A percentile compares a stretch with the other conserved stretches of the same genome.
Conservation (phyloP, 169 alveolate genomes). For the Plasmodium gonderi region DNA sequence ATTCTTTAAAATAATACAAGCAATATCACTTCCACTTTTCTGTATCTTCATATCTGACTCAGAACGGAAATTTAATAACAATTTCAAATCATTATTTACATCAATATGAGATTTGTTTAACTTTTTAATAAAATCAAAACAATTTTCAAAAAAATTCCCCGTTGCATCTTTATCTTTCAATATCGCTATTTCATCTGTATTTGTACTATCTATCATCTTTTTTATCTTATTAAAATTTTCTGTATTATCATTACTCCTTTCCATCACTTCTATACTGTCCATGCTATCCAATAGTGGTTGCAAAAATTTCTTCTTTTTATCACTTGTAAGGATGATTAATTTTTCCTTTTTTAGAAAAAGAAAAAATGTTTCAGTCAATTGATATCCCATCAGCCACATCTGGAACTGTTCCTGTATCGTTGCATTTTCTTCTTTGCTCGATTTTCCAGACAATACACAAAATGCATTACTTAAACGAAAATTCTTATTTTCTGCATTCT, state of each 20-base stretch:
- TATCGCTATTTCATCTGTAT: conserved; percentile 18
- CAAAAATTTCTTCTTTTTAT: conserved; percentile 84
- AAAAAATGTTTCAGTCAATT: conserved; percentile 91
- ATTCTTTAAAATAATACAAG: conserved; percentile 83
- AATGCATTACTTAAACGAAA: conserved; percentile 15
- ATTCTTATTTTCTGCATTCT: not conserved
- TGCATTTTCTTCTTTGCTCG: conserved; percentile 66
- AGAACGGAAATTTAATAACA: conserved; percentile 44
- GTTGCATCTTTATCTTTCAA: conserved; percentile 60
- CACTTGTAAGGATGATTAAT: conserved; percentile 87
- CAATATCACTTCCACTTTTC: conserved; percentile 81
- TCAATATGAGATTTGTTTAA: conserved; percentile 29
- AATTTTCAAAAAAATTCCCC: conserved; percentile 51
- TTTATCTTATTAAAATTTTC: conserved; percentile 35
- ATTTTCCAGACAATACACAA: conserved; percentile 51
- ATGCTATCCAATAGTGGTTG: conserved; percentile 40
- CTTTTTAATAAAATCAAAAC: conserved; percentile 27
- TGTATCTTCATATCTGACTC: conserved; percentile 74
- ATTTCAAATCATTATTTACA: conserved; percentile 15
- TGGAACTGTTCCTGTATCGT: conserved; percentile 76
- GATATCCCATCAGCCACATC: conserved; percentile 92
- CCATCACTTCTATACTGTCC: conserved; percentile 15
- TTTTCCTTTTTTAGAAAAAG: conserved; percentile 84
- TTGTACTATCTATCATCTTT: not conserved
- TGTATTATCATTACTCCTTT: conserved; percentile 33